Evolutionary conservation across 352 stramenopile genomes (phyloP).

Genomic region (Pythium apleroticum): DNA sequence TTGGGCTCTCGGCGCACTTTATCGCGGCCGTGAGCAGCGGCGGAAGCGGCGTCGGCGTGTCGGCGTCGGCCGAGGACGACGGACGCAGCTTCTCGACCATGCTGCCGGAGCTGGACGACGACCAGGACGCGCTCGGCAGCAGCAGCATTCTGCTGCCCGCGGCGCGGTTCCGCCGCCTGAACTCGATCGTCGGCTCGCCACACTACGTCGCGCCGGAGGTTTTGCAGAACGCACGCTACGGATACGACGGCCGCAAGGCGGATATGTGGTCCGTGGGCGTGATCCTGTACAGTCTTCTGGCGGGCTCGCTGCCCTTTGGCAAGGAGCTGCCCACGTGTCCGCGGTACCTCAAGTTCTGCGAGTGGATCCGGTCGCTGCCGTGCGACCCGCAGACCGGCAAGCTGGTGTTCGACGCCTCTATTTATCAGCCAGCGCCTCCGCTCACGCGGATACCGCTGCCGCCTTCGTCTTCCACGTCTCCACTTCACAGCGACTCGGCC

Average conservation of each 20-base stretch:
- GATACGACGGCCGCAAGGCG: slow-evolving; percentile 91
- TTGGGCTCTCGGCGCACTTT: slow-evolving; percentile 92
- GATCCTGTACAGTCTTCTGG: slow-evolving; percentile 92
- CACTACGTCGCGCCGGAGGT: slow-evolving; percentile 98
- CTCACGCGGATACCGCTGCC: slow-evolving; percentile 25
- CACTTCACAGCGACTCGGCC: background rate
- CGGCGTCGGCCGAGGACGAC: slow-evolving; percentile 26
- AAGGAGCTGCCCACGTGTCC: slow-evolving; percentile 93
- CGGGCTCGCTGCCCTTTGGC: slow-evolving; percentile 94
- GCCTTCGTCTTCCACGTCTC: slow-evolving; percentile 12
- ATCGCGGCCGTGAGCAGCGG: slow-evolving; percentile 77
- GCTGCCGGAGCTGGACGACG: slow-evolving; percentile 27
- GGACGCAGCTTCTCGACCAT: slow-evolving; percentile 2
- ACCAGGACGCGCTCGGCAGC: slow-evolving; percentile 7
- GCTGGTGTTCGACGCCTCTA: slow-evolving; percentile 49
- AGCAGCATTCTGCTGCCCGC: slow-evolving; percentile 29
- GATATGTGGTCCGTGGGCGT: slow-evolving; percentile 94
- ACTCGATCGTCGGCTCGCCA: slow-evolving; percentile 95
- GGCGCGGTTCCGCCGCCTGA: slow-evolving; percentile 85
- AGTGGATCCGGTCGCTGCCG: slow-evolving; percentile 85
- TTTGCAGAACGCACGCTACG: slow-evolving; percentile 85
- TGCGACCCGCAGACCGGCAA: slow-evolving; percentile 66
- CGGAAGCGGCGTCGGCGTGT: slow-evolving; percentile 27
- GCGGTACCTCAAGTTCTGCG: slow-evolving; percentile 93
- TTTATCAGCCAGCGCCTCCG: slow-evolving; percentile 39